Evolutionary conservation across 2,329 filamentous ascomycete species (phyloP), one percentile per base, ranked within the genome.

Genomic region (Microcyclospora tardicrescens): DNA sequence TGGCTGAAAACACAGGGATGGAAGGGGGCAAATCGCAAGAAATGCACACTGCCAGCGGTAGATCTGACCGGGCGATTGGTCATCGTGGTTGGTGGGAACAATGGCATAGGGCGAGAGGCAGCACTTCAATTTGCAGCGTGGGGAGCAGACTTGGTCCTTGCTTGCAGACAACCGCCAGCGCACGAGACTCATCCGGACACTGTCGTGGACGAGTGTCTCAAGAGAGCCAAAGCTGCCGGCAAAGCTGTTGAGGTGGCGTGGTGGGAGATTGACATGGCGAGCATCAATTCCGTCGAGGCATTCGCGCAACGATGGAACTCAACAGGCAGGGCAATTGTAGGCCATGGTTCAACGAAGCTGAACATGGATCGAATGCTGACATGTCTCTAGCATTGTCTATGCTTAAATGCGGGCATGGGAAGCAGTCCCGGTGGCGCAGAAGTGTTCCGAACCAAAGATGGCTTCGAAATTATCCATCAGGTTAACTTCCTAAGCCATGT

Each of bases 401-500:
- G 46, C 43, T 58, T 57, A 42, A 59, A 59, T 30, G 55, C 56
- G 5, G 56, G 56, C 16, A 49, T 47, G 14, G 47, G 44, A 8
- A 33, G 42, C 8, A 45, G 33, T 30, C 50, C 44, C 1, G 42
- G 36, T 13, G 24, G 19, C 32, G 19, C 13, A 14, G 36, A 35
- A 6, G 28, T 36, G 13, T 39, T 36, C 19, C 38, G 37, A 13
- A 58, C 54, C 2, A 42, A 45, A 32, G 56, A 59, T 41, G 57
- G 56, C 9, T 56, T 59, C 36, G 36, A 42, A 31, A 28, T 42
- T 16, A 28, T 57, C 16, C 56, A 59, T 30, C 45, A 58, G 43
- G 51, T 59, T 40, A 58, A 59, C 43, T 52, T 58, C 37, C 30
- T 54, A n/a, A 51, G 48, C 3, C 57, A 59, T 39, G 52, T 52